These are phyloP conservation scores for Boletales sp. DNA, from an alignment of 768 basidiomycete genomes.

Conservation along the genomic window DNA sequence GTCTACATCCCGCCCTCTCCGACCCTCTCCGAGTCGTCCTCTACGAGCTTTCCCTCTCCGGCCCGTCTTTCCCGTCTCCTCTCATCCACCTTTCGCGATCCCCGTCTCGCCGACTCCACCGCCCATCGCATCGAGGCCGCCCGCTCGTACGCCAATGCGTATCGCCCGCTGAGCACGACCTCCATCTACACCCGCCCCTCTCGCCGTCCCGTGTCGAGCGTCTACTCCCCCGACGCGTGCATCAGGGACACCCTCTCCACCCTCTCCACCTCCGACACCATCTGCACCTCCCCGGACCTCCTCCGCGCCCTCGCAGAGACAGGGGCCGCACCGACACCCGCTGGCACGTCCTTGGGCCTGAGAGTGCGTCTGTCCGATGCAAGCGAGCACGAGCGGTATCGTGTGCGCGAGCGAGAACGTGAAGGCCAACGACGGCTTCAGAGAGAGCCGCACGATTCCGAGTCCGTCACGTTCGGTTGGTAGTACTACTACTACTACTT, in stretches of 20 bases:
- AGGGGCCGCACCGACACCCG: not conserved
- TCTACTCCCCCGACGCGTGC: slow-evolving; percentile 4
- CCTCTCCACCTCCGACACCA: slow-evolving; percentile 16
- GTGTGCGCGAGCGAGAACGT: slow-evolving; percentile 20
- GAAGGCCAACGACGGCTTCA: slow-evolving; percentile 9
- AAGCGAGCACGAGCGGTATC: slow-evolving; percentile 20
- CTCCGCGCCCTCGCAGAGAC: not conserved
- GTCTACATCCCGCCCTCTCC: slow-evolving; percentile 20
- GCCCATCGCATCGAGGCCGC: slow-evolving; percentile 16
- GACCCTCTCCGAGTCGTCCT: slow-evolving; percentile 9
- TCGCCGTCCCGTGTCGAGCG: slow-evolving; percentile 5
- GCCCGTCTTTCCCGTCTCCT: slow-evolving; percentile 20
- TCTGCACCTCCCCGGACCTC: not conserved
- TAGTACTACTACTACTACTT: slow-evolving; percentile 1
- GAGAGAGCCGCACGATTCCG: slow-evolving; percentile 15
- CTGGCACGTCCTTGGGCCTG: slow-evolving; percentile 13
- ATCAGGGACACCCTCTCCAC: slow-evolving; percentile 21
- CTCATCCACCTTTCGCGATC: slow-evolving; percentile 17
- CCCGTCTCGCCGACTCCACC: slow-evolving; percentile 6
- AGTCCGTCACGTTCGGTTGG: slow-evolving; percentile 20
- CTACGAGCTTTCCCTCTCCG: slow-evolving; percentile 4
- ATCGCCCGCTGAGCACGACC: slow-evolving; percentile 9
- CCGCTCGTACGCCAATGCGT: slow-evolving; percentile 14
- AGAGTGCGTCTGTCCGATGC: slow-evolving; percentile 23
- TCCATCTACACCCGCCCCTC: slow-evolving; percentile 15